These are phyloP conservation scores for Paecilomyces sp. DNA, from an alignment of 2,329 filamentous ascomycete genomes.

Conservation along the genomic window DNA sequence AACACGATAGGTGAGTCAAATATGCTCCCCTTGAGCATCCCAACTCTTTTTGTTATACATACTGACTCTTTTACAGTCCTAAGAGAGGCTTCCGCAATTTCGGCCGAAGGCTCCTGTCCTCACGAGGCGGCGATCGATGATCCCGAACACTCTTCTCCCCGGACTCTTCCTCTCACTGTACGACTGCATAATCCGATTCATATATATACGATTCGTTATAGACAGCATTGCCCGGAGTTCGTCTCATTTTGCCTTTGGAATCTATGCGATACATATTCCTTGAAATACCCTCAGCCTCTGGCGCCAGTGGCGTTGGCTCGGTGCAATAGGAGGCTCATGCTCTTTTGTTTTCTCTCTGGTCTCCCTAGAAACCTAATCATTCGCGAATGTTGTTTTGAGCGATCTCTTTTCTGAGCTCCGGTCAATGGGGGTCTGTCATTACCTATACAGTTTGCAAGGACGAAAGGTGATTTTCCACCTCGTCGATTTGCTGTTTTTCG, in stretches of 20 bases:
- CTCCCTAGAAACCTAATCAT: background rate
- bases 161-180: background rate
- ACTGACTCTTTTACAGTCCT: conserved; percentile 12
- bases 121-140: conserved; percentile 9
- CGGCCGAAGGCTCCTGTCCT: conserved; percentile 28
- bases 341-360: background rate
- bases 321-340: background rate
- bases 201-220: background rate
- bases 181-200: background rate
- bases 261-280: background rate
- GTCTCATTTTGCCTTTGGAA: background rate
- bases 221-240: background rate
- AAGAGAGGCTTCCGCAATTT: conserved; percentile 29
- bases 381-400: background rate
- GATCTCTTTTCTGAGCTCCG: background rate
- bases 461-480: background rate
- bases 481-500: background rate
- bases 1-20: conserved; percentile 24
- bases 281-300: background rate
- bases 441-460: background rate
- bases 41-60: background rate
- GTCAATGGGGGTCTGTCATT: background rate
- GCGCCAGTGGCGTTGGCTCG: background rate
- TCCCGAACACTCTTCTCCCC: background rate
- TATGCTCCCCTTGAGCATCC: background rate